Conservation (phyloP, 108 stramenopile species). For the Skeletonema potamos region DNA sequence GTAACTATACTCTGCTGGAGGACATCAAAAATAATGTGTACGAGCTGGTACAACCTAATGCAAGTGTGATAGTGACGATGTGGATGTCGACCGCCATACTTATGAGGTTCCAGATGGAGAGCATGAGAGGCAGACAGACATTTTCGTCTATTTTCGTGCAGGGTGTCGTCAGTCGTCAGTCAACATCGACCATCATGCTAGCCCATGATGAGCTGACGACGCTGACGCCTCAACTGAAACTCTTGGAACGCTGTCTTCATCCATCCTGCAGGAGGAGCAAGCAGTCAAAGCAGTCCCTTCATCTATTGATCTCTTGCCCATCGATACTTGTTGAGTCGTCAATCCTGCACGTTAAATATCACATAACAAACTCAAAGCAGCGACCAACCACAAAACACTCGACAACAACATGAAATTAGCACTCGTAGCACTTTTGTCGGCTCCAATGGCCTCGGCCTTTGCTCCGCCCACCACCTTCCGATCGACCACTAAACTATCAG, state of each 20-base stretch:
- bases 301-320: not conserved
- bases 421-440: slow-evolving; percentile 9
- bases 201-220: too few relatives aligned
- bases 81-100: too few relatives aligned
- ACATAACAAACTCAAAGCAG: not conserved
- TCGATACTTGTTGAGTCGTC: not conserved
- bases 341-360: not conserved
- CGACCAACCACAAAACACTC: not conserved
- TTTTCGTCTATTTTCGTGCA: too few relatives aligned
- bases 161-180: too few relatives aligned
- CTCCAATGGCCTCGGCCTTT: slow-evolving; percentile 47
- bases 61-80: too few relatives aligned
- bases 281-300: not conserved
- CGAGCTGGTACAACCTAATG: too few relatives aligned
- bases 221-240: not conserved
- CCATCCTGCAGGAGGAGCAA: too few relatives aligned
- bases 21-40: too few relatives aligned
- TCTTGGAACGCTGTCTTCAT: not conserved
- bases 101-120: not conserved
- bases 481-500: slow-evolving; percentile 45
- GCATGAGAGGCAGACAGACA: too few relatives aligned
- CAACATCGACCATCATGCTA: too few relatives aligned
- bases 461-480: slow-evolving; percentile 39
- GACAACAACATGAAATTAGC: slow-evolving; percentile 32
- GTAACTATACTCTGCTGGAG: too few relatives aligned